Percentiles rank a stretch among this genome's conserved stretches.
phyloP scores from a whole-genome alignment of 768 basidiomycete species.

The Cystofilobasidium bisporidii region DNA sequence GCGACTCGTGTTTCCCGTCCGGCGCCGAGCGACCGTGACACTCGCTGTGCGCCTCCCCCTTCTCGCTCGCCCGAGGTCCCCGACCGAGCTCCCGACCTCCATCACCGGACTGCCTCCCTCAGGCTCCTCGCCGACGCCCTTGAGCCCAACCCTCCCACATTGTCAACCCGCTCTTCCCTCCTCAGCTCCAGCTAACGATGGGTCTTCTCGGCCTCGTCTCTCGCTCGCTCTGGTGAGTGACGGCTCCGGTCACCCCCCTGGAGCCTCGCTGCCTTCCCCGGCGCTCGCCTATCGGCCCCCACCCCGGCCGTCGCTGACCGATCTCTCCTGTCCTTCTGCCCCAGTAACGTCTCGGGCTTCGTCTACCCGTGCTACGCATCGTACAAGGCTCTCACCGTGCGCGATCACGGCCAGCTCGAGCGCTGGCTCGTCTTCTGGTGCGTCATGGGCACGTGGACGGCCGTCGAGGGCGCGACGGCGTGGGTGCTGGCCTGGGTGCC shows the following conservation, averaged over 20 bases:
- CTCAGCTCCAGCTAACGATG: background rate
- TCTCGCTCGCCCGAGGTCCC: no score
- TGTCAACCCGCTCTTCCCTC: background rate
- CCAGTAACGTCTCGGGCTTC: constrained; percentile 45
- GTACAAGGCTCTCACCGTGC: constrained; percentile 76
- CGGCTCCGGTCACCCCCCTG: background rate
- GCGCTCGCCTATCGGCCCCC: background rate
- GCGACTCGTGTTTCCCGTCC: no score
- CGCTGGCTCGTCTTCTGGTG: constrained; percentile 95
- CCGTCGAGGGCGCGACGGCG: constrained; percentile 68
- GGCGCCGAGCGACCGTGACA: no score
- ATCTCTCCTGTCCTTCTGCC: background rate
- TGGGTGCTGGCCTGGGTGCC: constrained; percentile 97
- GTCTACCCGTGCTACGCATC: constrained; percentile 90
- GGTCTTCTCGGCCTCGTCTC: constrained; percentile 25
- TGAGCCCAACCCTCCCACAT: no score
- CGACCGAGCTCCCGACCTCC: no score
- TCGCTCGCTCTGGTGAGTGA: constrained; percentile 9
- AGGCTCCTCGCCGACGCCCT: no score
- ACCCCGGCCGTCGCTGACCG: background rate
- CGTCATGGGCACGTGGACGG: constrained; percentile 54
- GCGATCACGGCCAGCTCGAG: constrained; percentile 47
- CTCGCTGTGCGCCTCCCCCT: no score
- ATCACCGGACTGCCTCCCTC: no score
- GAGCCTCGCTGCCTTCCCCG: background rate